A percentile compares a stretch with the other conserved stretches of the same genome.
Conservation (phyloP, 768 basidiomycete genomes). For the Lentinula aciculospora region DNA sequence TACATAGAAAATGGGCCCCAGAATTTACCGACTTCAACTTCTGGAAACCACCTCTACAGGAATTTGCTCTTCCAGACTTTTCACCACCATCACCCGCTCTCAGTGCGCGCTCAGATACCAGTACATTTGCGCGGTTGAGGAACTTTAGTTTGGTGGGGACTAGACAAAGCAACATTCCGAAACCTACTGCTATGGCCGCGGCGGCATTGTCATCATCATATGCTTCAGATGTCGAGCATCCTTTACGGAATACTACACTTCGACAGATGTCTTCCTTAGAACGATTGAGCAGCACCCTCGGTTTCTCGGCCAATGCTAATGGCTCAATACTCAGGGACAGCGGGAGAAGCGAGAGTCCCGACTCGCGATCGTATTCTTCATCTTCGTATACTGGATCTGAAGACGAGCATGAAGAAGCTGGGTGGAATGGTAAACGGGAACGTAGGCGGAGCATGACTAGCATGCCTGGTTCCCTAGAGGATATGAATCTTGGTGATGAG, state of each 20-base stretch:
- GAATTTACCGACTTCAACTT: conserved; percentile 98
- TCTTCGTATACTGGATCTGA: conserved; percentile 50
- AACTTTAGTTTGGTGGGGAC: conserved; percentile 72
- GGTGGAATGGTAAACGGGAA: conserved; percentile 33
- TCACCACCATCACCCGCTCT: conserved; percentile 89
- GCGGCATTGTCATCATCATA: conserved; percentile 22
- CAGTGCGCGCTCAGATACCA: conserved; percentile 87
- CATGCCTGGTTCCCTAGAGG: conserved; percentile 81
- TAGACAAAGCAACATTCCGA: conserved; percentile 25
- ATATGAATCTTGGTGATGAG: conserved; percentile 43
- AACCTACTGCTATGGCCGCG: conserved; percentile 10
- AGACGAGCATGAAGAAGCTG: conserved; percentile 39
- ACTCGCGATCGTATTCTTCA: conserved; percentile 32
- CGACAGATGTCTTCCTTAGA: conserved; percentile 78
- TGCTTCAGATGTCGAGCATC: conserved; percentile 18
- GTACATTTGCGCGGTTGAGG: conserved; percentile 66
- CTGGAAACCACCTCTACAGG: conserved; percentile 81
- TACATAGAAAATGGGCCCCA: conserved; percentile 80
- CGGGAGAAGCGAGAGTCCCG: conserved; percentile 43
- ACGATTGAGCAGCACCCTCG: conserved; percentile 55
- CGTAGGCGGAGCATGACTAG: conserved; percentile 69
- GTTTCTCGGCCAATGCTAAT: conserved; percentile 33
- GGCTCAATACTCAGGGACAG: conserved; percentile 11
- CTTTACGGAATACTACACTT: conserved; percentile 33
- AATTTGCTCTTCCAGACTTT: conserved; percentile 74